Evolutionary conservation across 345 rosid species (phyloP), one percentile per base, ranked within the genome.

Genomic region (Kernera saxatilis): DNA sequence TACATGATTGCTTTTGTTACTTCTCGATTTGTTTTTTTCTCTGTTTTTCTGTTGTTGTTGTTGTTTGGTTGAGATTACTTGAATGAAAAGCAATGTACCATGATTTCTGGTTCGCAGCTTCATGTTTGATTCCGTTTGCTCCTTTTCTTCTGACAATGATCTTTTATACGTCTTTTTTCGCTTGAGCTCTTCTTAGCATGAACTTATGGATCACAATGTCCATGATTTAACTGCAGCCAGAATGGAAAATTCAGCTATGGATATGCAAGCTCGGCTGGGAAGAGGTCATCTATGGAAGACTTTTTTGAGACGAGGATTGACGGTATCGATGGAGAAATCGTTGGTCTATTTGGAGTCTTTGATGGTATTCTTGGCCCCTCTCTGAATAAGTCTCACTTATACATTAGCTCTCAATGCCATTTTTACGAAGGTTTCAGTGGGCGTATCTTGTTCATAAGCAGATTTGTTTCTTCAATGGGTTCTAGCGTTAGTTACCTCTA

Each of bases 221-320:
- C 19, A 13, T 56, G 37, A 65, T 6, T 27, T 45, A 51, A 40
- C 18, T 51, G 75, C 93, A 94, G 99, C 73, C 97, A 91, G 36
- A 84, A 94, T 68, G 96, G 92, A 45, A 92, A 88, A 76, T 95
- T 95, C 74, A 88, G 99, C 82, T 95, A 90, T 77, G 99, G 99
- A 54, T 95, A 88, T 83, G 98, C 99, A 70, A 95, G 98, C 85
- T 89, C 93, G 6, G 92, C 91, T 2, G 98, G 99, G 41, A 95
- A 92, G 48, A 87, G 99, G 49, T 84, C 99, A 78, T 89, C 98
- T 8, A 95, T 92, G 99, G 99, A 95, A 83, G 99, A 95, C 73
- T 95, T 90, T 66, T 92, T 89, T 15, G 99, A 92, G 76, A 90
- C 99, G 8, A 92, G 98, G 76, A 87, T 95, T 59, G 96, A 90